A percentile compares a stretch with the other conserved stretches of the same genome.
Evolutionary conservation across 2,329 filamentous ascomycete genomes (phyloP).

Genomic region (Fusarium continuum): DNA sequence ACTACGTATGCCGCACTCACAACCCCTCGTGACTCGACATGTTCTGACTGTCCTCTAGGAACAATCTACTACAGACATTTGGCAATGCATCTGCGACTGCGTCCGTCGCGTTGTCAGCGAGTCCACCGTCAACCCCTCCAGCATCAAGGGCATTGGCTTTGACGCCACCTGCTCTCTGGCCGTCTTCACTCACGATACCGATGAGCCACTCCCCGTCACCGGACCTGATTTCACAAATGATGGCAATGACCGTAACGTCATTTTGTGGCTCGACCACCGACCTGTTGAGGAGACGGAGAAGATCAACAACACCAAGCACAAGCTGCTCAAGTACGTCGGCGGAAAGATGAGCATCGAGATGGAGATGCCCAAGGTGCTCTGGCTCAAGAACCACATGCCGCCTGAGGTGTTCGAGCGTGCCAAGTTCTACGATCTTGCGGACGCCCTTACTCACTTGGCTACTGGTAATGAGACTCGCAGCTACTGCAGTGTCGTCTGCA

Average conservation of each 20-base stretch:
- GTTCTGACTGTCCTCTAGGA: constrained; percentile 62
- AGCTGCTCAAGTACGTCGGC: constrained; percentile 93
- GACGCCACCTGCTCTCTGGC: constrained; percentile 98
- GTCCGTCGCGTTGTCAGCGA: constrained; percentile 85
- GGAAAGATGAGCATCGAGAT: constrained; percentile 99
- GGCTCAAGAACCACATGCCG: constrained; percentile 99
- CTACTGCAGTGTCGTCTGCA: constrained; percentile 96
- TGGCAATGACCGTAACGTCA: constrained; percentile 89
- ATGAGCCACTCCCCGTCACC: constrained; percentile 91
- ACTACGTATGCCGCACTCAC: constrained; percentile 66
- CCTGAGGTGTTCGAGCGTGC: constrained; percentile 87
- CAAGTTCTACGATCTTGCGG: constrained; percentile 96
- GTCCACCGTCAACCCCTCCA: constrained; percentile 77
- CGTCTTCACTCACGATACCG: constrained; percentile 87
- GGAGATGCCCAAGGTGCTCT: constrained; percentile 98
- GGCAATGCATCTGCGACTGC: constrained; percentile 90
- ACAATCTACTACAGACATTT: constrained; percentile 98
- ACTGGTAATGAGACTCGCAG: constrained; percentile 91
- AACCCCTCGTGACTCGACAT: neutral
- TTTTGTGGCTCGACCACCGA: constrained; percentile 96
- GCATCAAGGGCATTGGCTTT: constrained; percentile 91
- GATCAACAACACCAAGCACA: constrained; percentile 93
- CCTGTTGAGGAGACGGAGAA: constrained; percentile 89
- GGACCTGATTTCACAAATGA: constrained; percentile 81
- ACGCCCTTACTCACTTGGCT: constrained; percentile 92